Evolutionary conservation across 345 rosid genomes (phyloP).

Genomic region (Pistacia integerrima): DNA sequence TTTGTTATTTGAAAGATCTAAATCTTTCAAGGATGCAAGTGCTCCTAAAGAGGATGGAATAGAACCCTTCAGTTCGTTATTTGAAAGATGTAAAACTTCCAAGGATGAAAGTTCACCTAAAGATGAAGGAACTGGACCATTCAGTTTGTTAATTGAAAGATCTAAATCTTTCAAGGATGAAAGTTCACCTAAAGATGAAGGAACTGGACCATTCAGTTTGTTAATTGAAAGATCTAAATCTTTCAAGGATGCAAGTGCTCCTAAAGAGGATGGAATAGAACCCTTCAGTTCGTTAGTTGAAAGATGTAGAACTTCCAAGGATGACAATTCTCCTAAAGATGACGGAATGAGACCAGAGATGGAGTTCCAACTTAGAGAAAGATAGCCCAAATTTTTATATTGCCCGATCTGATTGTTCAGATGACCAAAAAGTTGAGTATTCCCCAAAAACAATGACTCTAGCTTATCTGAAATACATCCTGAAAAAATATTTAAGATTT

Average conservation of each 20-base stretch:
- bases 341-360: background rate
- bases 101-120: background rate
- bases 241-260: background rate
- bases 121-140: background rate
- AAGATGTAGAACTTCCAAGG: background rate
- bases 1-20: slow-evolving; percentile 11
- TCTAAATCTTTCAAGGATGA: background rate
- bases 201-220: too few species aligned
- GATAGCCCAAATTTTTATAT: background rate
- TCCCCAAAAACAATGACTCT: background rate
- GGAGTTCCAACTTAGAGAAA: background rate
- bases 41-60: background rate
- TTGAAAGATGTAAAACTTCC: background rate
- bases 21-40: background rate
- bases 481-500: background rate
- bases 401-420: background rate
- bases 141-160: background rate
- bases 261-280: background rate
- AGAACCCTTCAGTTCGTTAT: background rate
- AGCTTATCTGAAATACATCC: background rate
- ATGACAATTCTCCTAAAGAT: background rate
- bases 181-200: background rate
- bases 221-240: background rate
- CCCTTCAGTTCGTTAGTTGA: background rate
- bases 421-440: background rate